A percentile compares a stretch with the other conserved stretches of the same genome.
Conservation (phyloP, 768 basidiomycete species). For the Amanita fuliginea region DNA sequence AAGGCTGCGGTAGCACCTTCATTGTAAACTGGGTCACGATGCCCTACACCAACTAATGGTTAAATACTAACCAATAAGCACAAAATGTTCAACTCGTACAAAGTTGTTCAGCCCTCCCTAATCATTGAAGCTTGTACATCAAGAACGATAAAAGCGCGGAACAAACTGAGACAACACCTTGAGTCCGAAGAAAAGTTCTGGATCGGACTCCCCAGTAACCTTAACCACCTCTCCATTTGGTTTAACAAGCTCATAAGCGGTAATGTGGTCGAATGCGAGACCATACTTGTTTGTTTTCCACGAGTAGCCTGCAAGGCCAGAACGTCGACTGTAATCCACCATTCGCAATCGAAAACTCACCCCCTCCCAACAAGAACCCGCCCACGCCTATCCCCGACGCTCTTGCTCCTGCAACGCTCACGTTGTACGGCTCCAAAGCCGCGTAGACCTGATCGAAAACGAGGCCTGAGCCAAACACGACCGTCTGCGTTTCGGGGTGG, state of each 20-base stretch:
- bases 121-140: neutral
- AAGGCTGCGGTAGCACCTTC: slow-evolving; percentile 35
- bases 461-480: slow-evolving; percentile 20
- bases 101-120: slow-evolving; percentile 60
- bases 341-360: slow-evolving; percentile 13
- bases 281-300: slow-evolving; percentile 18
- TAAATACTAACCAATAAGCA: too few relatives aligned
- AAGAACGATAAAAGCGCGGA: slow-evolving; percentile 8
- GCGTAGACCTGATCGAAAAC: slow-evolving; percentile 43
- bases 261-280: slow-evolving; percentile 31
- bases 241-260: slow-evolving; percentile 43
- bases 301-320: slow-evolving; percentile 42
- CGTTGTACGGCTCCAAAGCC: slow-evolving; percentile 25
- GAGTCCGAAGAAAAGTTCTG: slow-evolving; percentile 31
- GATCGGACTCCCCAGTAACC: slow-evolving; percentile 22
- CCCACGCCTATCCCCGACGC: slow-evolving; percentile 36
- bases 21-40: slow-evolving; percentile 50
- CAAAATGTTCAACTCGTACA: slow-evolving; percentile 21
- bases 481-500: slow-evolving; percentile 18
- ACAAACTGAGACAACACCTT: slow-evolving; percentile 17
- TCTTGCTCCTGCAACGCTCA: slow-evolving; percentile 38
- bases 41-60: too few relatives aligned
- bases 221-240: slow-evolving; percentile 36
- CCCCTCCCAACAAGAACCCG: slow-evolving; percentile 39
- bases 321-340: slow-evolving; percentile 22